Percentiles rank a stretch among this genome's conserved stretches.
These are phyloP conservation scores for Symbiodinium pilosum DNA, from an alignment of 73 alveolate species.

Conservation along the genomic window DNA sequence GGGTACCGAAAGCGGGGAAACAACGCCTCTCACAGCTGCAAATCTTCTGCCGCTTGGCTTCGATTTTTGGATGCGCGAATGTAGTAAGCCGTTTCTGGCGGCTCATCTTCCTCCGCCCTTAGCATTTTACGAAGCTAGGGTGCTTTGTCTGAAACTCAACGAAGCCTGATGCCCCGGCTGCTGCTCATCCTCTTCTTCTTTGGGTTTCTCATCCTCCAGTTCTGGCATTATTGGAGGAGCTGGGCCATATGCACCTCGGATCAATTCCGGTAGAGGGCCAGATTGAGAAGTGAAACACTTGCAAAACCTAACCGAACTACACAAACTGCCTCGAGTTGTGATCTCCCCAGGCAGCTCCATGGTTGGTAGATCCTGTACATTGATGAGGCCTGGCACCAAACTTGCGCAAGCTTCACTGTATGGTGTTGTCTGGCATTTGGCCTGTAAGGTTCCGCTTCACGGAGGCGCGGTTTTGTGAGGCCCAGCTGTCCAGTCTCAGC, in stretches of 20 bases:
- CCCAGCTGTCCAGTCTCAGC: constrained; percentile 61
- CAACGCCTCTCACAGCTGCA: too few relatives aligned
- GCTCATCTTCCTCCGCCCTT: neutral
- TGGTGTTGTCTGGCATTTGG: neutral
- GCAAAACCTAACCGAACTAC: too few relatives aligned
- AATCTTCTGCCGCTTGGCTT: neutral
- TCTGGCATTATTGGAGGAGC: neutral
- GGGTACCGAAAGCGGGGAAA: too few relatives aligned
- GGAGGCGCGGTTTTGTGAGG: constrained; percentile 25
- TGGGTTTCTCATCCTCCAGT: neutral
- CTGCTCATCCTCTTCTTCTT: neutral
- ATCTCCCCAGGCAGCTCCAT: constrained; percentile 78
- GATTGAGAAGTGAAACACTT: too few relatives aligned
- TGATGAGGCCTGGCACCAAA: constrained; percentile 24
- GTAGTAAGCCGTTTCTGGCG: neutral
- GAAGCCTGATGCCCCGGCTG: too few relatives aligned
- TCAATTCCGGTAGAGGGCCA: too few relatives aligned
- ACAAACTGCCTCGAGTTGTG: constrained; percentile 6
- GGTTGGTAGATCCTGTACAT: constrained; percentile 42
- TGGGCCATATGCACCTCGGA: constrained; percentile 21
- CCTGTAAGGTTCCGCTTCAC: constrained; percentile 78
- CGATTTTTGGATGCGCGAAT: neutral
- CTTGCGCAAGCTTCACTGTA: too few relatives aligned
- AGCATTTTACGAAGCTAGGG: neutral
- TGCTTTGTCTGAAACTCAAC: too few relatives aligned